Evolutionary conservation across 257 asterid genomes (phyloP), one percentile per base, ranked within the genome.

Genomic region (Fraxinus pennsylvanica): DNA sequence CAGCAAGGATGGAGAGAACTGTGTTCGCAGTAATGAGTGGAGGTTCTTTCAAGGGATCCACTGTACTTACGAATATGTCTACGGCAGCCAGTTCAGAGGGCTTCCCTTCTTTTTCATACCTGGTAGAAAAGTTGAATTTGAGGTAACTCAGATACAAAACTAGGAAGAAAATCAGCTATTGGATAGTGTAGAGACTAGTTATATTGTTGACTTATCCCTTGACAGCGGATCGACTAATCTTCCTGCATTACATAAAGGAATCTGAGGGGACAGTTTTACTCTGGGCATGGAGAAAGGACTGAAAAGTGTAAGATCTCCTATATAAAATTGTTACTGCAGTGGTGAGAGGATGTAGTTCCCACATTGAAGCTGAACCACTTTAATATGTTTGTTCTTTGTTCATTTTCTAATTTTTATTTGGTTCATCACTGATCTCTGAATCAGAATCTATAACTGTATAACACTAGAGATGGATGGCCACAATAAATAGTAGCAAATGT

Each of bases 21-120:
- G 98, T 94, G 76, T 94, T 94, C 61, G 97, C 98, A 14, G 97
- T 94, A 68, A 92, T 85, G 63, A 94, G 94, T 9, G 98, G 98
- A 74, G 97, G 98, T 76, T 94, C 98, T 82, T 91, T 94, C 89
- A 89, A 0, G 1, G 97, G 97, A 80, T 94, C 97, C 86, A 90
- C 98, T 5, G 97, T 94, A 86, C 96, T 92, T 76, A 94, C 97
- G 82, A 90, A 90, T 50, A 90, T 30, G 59, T 90, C 96, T 14
- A 89, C 86, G 1, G 88, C 10, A 21, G 91, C 92, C 38, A 90
- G 77, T 74, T 83, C 94, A 27, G 92, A 90, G 0, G 92, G 88
- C 73, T 88, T 88, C 76, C 94, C 94, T 72, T 88, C 88, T 81
- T 88, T 90, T 79, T 90, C 94, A 39, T 90, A 88, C 89, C 91